Percentiles rank a stretch among this genome's conserved stretches.
Conservation (phyloP, 164 flowering plant genomes). For the Macadamia integrifolia region DNA sequence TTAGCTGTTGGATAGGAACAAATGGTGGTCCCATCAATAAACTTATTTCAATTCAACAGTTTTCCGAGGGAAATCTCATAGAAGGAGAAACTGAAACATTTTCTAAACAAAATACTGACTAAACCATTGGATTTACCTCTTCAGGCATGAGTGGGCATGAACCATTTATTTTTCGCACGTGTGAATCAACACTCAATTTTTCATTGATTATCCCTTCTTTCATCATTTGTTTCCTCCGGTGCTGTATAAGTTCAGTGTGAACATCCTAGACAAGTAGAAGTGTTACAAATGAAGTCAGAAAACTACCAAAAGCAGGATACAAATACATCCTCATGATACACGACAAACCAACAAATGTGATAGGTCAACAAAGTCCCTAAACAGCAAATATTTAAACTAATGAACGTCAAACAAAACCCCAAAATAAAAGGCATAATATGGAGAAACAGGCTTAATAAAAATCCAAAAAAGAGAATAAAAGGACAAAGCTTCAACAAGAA, state of each 20-base stretch:
- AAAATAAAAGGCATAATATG: too few species aligned
- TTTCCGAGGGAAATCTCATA: too few species aligned
- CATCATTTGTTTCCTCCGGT: conserved; percentile 83
- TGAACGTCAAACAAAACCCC: too few species aligned
- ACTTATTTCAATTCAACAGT: too few species aligned
- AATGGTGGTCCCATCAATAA: too few species aligned
- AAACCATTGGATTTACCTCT: conserved; percentile 45
- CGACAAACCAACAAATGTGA: too few species aligned
- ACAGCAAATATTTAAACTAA: too few species aligned
- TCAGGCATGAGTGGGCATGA: conserved; percentile 98
- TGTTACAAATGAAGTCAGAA: conserved; percentile 6
- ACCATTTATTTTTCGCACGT: conserved; percentile 53
- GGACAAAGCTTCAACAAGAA: conserved; percentile 1
- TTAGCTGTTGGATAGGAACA: too few species aligned
- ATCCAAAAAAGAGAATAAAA: background rate
- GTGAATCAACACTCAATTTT: conserved; percentile 64
- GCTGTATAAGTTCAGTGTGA: conserved; percentile 90
- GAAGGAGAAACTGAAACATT: too few species aligned
- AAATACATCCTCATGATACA: background rate
- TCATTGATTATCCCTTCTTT: conserved; percentile 59
- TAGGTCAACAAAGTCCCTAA: too few species aligned
- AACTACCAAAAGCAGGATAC: background rate
- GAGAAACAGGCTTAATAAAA: too few species aligned
- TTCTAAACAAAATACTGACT: too few species aligned
- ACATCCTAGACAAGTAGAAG: conserved; percentile 55